These are phyloP conservation scores for Peniophora sp. DNA, from an alignment of 1,284 basidiomycete species.

Conservation along the genomic window DNA sequence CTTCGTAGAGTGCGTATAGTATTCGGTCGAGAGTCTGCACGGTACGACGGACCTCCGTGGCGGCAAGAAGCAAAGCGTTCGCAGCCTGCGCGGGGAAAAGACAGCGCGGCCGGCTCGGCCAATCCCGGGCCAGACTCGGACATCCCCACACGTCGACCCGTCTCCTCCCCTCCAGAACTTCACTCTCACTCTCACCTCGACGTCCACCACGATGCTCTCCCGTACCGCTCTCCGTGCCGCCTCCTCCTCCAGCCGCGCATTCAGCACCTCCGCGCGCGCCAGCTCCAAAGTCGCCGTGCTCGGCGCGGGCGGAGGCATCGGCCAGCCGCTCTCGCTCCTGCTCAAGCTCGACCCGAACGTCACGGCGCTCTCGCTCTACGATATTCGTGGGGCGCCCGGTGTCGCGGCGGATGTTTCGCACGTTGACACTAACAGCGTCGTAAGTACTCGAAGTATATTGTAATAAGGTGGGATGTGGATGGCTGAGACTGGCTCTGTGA, in stretches of 20 bases:
- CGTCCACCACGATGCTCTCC: conserved; percentile 38
- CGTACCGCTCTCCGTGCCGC: conserved; percentile 45
- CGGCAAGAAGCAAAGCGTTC: no score
- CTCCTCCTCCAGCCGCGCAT: conserved; percentile 47
- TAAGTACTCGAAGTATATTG: conserved; percentile 27
- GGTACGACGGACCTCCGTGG: no score
- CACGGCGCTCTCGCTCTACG: conserved; percentile 73
- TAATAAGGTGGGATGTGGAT: conserved; percentile 3
- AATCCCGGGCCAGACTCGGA: background rate
- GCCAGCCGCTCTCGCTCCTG: conserved; percentile 84
- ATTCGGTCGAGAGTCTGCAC: no score
- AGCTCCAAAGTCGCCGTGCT: conserved; percentile 84
- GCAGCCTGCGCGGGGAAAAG: no score
- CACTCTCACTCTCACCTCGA: background rate
- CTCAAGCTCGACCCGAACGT: conserved; percentile 84
- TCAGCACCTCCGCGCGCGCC: conserved; percentile 71
- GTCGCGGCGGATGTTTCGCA: conserved; percentile 92
- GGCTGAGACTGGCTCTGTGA: conserved; percentile 4
- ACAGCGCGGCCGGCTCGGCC: background rate
- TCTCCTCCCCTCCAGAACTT: no score
- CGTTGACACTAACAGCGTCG: conserved; percentile 85
- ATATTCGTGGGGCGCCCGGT: conserved; percentile 89
- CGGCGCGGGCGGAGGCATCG: conserved; percentile 90
- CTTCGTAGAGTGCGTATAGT: no score
- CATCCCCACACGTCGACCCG: background rate